Conservation (phyloP, 495 filamentous ascomycete genomes). For the Trichoderma reesei region DNA sequence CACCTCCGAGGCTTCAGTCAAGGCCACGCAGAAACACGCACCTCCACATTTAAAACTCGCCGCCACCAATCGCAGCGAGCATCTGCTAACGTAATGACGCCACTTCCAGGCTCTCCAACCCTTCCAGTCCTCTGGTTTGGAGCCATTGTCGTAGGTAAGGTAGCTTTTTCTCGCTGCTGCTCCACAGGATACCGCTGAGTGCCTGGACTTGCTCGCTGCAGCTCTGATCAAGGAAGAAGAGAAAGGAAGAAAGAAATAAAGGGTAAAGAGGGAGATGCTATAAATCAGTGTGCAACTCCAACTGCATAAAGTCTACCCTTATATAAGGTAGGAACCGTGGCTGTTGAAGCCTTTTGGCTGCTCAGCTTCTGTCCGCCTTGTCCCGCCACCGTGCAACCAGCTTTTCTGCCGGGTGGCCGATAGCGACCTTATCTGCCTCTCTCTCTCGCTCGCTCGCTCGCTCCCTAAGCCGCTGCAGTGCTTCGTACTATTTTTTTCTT, state of each 20-base stretch:
- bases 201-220: neutral
- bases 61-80: neutral
- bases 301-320: too few species aligned
- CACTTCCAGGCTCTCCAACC: neutral
- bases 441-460: too few species aligned
- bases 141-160: neutral
- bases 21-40: neutral
- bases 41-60: neutral
- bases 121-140: neutral
- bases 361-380: neutral
- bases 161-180: neutral
- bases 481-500: neutral
- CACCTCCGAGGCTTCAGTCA: neutral
- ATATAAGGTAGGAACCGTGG: too few species aligned
- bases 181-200: neutral
- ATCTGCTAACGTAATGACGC: neutral
- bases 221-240: neutral
- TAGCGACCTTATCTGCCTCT: too few species aligned
- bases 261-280: too few species aligned
- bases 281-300: neutral
- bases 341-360: too few species aligned
- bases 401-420: too few species aligned
- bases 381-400: too few species aligned
- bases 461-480: neutral
- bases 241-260: neutral